phyloP scores from a whole-genome alignment of 257 asterid genomes.

The Penstemon barbatus region DNA sequence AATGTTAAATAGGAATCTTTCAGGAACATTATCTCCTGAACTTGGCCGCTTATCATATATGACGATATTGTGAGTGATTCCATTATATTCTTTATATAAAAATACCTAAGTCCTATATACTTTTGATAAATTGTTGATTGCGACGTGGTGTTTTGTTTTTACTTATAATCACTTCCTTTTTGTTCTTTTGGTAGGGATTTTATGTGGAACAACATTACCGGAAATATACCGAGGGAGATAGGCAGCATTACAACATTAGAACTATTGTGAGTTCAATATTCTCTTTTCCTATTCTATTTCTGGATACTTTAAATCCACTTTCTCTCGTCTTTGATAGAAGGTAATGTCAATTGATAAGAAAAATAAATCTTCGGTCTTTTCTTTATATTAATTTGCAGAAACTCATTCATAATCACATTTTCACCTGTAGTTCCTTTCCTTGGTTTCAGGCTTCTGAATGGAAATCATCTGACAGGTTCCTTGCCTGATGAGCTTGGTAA shows the following conservation, averaged over 20 bases:
- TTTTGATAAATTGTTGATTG: slow-evolving; percentile 2
- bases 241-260: slow-evolving; percentile 67
- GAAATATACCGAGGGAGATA: slow-evolving; percentile 90
- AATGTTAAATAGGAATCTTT: slow-evolving; percentile 51
- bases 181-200: slow-evolving; percentile 59
- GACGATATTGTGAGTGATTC: slow-evolving; percentile 66
- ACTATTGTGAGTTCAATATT: slow-evolving; percentile 57
- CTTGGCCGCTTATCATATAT: slow-evolving; percentile 73
- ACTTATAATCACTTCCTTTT: slow-evolving; percentile 18
- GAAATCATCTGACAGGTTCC: slow-evolving; percentile 84
- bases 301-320: neutral
- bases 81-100: slow-evolving; percentile 1
- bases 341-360: neutral
- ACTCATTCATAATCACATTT: neutral
- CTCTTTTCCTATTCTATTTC: slow-evolving; percentile 4
- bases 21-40: slow-evolving; percentile 84
- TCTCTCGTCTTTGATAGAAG: neutral
- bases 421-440: slow-evolving; percentile 18
- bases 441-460: slow-evolving; percentile 83
- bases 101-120: slow-evolving; percentile 1
- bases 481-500: slow-evolving; percentile 93
- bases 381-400: neutral
- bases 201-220: slow-evolving; percentile 89
- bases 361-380: neutral
- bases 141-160: slow-evolving; percentile 17